Evolutionary conservation across 2,329 filamentous ascomycete genomes (phyloP), one percentile per base, ranked within the genome.

Genomic region (Pyrenophora tritici-repentis): DNA sequence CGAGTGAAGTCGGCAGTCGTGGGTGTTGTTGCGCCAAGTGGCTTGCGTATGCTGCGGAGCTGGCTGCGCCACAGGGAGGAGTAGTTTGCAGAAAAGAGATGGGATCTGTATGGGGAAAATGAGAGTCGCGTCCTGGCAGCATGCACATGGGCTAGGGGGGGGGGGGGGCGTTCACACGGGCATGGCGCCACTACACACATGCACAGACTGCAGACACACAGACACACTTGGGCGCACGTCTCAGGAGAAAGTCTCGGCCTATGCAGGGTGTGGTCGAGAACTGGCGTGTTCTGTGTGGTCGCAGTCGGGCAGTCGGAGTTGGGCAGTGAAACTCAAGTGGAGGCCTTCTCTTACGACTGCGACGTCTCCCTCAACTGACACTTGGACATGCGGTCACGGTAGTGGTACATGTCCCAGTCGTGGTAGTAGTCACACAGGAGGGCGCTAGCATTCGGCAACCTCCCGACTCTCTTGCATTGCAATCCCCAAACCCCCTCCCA

Each of bases 191-290:
- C 50, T 29, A 47, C 46, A 18, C 18, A 3, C 18, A 18, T 22
- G 47, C 42, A 56, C 50, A 52, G 55, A 47, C 55, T n/a, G n/a
- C n/a, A n/a, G n/a, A n/a, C n/a, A n/a, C n/a, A n/a, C n/a, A n/a
- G n/a, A n/a, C n/a, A n/a, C n/a, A n/a, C n/a, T n/a, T n/a, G 34
- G 22, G 46, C 48, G 51, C 56, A 57, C 59, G 63, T 66, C 61
- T 67, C 63, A 67, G 63, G 63, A 62, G 65, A 61, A 57, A 42
- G 31, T 58, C 38, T 38, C 47, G 29, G 47, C 52, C 61, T 59
- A 65, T 54, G 53, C 54, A 32, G 18, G 18, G 3, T 3, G 18
- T 18, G 22, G 22, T 24, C 22, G 22, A 24, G 22, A 24, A 9
- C n/a, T n/a, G n/a, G n/a, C 22, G 22, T 2, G 22, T 5, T 3